Conservation (phyloP, 345 rosid species). For the Eucalyptus marginata region DNA sequence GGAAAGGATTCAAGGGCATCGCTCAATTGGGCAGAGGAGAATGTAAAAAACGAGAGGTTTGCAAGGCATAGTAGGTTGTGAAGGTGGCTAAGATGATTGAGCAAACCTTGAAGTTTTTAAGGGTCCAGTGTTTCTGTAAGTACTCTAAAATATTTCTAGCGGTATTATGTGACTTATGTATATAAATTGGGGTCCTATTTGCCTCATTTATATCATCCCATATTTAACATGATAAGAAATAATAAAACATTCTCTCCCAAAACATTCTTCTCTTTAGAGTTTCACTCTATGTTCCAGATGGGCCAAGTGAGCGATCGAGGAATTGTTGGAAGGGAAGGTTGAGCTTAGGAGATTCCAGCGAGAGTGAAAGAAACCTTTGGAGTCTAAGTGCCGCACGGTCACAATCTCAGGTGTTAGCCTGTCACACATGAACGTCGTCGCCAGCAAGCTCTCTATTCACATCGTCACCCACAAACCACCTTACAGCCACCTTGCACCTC, state of each 20-base stretch:
- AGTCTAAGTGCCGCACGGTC: not conserved
- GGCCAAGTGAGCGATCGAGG: not conserved
- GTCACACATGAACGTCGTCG: not conserved
- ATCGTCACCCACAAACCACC: not conserved
- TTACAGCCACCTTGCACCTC: not conserved
- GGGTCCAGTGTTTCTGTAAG: not conserved
- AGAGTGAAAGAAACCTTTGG: not conserved
- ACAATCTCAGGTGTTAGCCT: not conserved
- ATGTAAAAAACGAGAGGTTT: not conserved
- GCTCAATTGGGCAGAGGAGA: not conserved
- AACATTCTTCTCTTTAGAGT: not conserved
- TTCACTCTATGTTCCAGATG: not conserved
- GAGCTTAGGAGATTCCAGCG: not conserved
- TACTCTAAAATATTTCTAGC: not conserved
- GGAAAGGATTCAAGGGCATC: not conserved
- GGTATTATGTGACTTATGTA: not conserved
- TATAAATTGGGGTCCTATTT: not conserved
- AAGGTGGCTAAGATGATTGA: not conserved
- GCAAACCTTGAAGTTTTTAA: not conserved
- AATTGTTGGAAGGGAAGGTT: not conserved
- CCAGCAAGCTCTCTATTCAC: not conserved
- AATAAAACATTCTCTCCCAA: not conserved
- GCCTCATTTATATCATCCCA: not conserved
- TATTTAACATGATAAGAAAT: not conserved
- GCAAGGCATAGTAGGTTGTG: not conserved